Conservation (phyloP, 768 basidiomycete genomes). For the Hericium erinaceus region DNA sequence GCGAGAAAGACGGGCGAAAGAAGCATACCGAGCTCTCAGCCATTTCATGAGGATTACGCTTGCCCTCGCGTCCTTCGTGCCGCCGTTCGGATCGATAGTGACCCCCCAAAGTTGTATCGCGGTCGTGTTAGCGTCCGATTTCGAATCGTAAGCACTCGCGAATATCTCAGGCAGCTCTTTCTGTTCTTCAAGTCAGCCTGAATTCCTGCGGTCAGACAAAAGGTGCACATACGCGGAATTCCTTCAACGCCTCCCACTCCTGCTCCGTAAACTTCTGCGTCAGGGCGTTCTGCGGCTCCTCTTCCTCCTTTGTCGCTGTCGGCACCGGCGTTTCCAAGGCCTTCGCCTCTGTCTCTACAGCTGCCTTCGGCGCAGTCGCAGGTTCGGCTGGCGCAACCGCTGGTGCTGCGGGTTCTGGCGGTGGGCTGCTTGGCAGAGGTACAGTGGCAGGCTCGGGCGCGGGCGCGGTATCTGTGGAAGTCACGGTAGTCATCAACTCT, state of each 20-base stretch:
- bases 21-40: constrained; percentile 57
- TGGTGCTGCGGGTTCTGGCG: constrained; percentile 9
- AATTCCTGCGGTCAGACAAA: neutral
- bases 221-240: constrained; percentile 46
- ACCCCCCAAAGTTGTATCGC: constrained; percentile 67
- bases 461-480: constrained; percentile 3
- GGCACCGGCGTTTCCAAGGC: constrained; percentile 4
- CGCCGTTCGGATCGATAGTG: constrained; percentile 45
- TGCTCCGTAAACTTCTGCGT: constrained; percentile 58
- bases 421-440: constrained; percentile 8
- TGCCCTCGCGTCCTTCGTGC: constrained; percentile 46
- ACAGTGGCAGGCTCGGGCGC: constrained; percentile 5
- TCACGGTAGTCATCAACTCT: neutral
- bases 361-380: constrained; percentile 4
- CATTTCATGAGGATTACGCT: constrained; percentile 80
- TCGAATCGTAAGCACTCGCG: constrained; percentile 50
- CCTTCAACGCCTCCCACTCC: constrained; percentile 66
- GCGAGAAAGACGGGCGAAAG: neutral
- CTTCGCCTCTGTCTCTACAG: constrained; percentile 7
- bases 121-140: constrained; percentile 37
- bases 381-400: constrained; percentile 1
- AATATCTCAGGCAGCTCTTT: constrained; percentile 43
- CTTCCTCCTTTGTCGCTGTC: constrained; percentile 8
- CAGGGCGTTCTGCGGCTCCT: constrained; percentile 61
- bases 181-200: constrained; percentile 19